These are phyloP conservation scores for Pythium aquatile DNA, from an alignment of 352 stramenopile genomes.

Conservation along the genomic window DNA sequence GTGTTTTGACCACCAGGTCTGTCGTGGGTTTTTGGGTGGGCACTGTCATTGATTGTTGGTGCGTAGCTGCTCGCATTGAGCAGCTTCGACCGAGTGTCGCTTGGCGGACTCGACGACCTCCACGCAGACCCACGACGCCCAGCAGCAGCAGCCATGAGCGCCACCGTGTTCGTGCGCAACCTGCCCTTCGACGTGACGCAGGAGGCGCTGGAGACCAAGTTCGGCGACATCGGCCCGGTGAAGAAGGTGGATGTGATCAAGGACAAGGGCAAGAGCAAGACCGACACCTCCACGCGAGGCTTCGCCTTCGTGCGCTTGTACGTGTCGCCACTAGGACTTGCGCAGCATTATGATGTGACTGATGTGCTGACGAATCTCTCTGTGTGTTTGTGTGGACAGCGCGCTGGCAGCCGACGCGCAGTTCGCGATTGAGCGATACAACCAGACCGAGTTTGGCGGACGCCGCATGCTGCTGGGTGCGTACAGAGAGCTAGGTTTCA, in stretches of 20 bases:
- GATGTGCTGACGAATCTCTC: not conserved
- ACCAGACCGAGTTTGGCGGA: conserved; percentile 72
- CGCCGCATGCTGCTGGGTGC: conserved; percentile 80
- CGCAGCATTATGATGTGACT: not conserved
- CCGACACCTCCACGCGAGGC: conserved; percentile 73
- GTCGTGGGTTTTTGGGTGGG: conserved; percentile 25
- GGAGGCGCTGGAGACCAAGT: conserved; percentile 81
- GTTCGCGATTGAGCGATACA: conserved; percentile 69
- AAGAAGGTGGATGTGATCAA: conserved; percentile 90
- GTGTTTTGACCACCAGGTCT: conserved; percentile 21
- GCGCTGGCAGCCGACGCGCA: conserved; percentile 70
- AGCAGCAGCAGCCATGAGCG: conserved; percentile 27
- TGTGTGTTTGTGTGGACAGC: conserved; percentile 30
- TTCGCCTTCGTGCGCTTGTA: conserved; percentile 89
- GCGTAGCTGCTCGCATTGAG: conserved; percentile 19
- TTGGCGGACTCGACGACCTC: conserved; percentile 6
- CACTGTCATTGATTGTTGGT: conserved; percentile 20
- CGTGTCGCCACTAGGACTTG: no score
- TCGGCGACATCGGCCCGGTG: conserved; percentile 77
- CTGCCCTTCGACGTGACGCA: conserved; percentile 84
- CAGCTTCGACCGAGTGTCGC: conserved; percentile 9
- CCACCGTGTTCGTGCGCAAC: conserved; percentile 85
- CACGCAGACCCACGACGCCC: not conserved
- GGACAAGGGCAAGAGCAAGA: conserved; percentile 84
- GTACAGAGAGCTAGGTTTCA: conserved; percentile 13